phyloP scores from a whole-genome alignment of 2,329 filamentous ascomycete species.

The Ceratocystis colombiana region DNA sequence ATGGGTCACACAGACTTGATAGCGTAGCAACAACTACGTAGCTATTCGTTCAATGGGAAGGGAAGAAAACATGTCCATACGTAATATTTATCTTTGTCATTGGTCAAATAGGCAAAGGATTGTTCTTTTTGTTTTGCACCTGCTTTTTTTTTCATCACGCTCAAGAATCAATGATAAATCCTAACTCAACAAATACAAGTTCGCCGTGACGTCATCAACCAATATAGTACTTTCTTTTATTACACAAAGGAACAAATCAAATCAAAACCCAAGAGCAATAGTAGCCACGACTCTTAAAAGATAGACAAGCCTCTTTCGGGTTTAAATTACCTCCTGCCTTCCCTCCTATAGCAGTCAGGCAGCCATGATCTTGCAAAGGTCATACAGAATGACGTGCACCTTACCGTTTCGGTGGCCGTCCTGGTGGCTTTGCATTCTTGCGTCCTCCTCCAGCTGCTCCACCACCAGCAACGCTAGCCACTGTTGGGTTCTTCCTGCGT shows the following conservation, averaged over 20 bases:
- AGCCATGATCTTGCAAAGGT: too few relatives aligned
- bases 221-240: too few relatives aligned
- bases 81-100: too few relatives aligned
- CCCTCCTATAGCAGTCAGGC: neutral
- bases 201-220: constrained; percentile 1
- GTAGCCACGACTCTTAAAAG: neutral
- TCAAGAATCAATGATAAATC: neutral
- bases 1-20: neutral
- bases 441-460: neutral
- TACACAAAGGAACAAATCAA: neutral
- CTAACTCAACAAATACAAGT: neutral
- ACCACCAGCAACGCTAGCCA: neutral
- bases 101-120: too few relatives aligned
- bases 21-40: neutral
- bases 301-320: neutral
- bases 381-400: too few relatives aligned
- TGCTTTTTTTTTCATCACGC: neutral
- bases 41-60: neutral
- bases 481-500: constrained; percentile 29
- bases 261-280: neutral
- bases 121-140: neutral
- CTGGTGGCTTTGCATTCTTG: constrained; percentile 19
- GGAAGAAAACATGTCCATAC: neutral
- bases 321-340: neutral
- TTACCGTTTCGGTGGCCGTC: constrained; percentile 28